Evolutionary conservation across 805 yeast genomes (phyloP), one percentile per base, ranked within the genome.

Genomic region (Candida insectorum): DNA sequence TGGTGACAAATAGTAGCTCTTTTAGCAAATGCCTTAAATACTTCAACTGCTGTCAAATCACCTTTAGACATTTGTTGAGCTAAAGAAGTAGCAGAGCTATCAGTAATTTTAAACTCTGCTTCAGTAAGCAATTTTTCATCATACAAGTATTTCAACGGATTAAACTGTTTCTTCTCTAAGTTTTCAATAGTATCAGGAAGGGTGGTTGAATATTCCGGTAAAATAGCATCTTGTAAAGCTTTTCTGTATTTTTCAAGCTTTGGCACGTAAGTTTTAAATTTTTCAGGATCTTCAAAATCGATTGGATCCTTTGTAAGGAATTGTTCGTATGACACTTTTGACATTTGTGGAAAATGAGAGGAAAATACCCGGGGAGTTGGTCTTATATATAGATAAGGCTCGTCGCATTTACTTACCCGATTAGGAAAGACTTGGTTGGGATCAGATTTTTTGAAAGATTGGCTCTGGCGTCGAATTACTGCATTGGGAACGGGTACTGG

Each of bases 241-340:
- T 46, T 32, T 37, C 62, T 52, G 41, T 60, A 60, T 11, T 52
- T 53, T 36, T 63, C 61, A 36, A 74, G 36, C 16, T 43, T 70
- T 8, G 79, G 79, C 29, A 60, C 42, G 67, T 67, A 75, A 18
- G 58, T 44, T 19, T 45, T 37, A 47, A 56, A 75, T 30, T 64
- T 61, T 39, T 58, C 69, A 1, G 64, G 50, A 45, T 74, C 67
- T 41, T 65, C 71, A 37, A 60, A 65, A 8, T 45, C 43, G 16
- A 47, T 49, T 5, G 48, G 38, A 36, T 62, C 69, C 9, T 50
- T 54, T 31, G 54, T 52, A 30, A 63, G 51, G 40, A 61, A 60
- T 19, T 48, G 38, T 30, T 49, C 44, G 22, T 26, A 43, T 6
- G 42, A 17, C n/a, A 43, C 41, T 25, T 39, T 26, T 37, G 43